phyloP scores from a whole-genome alignment of 1,284 basidiomycete species.

The Neolentinus lepideus region DNA sequence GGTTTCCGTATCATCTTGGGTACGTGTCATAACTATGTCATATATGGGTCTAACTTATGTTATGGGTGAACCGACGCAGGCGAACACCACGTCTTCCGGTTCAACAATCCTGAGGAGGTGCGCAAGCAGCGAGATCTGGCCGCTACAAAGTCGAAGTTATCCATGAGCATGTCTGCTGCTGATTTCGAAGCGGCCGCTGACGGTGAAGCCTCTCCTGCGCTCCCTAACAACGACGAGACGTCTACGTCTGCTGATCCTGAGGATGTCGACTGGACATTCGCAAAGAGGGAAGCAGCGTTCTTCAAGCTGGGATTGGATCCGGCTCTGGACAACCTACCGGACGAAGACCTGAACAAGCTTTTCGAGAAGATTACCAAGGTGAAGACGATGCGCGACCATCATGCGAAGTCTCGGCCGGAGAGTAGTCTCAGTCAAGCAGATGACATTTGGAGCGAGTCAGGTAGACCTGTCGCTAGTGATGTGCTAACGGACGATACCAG shows the following conservation, averaged over 20 bases:
- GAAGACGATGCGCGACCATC: constrained; percentile 79
- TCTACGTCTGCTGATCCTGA: constrained; percentile 60
- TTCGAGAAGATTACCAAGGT: constrained; percentile 92
- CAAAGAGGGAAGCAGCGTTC: constrained; percentile 85
- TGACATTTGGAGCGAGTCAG: constrained; percentile 79
- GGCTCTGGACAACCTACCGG: constrained; percentile 82
- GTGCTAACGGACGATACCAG: constrained; percentile 82
- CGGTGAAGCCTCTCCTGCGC: constrained; percentile 34
- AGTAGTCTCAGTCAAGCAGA: constrained; percentile 81
- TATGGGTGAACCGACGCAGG: constrained; percentile 42
- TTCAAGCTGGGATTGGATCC: constrained; percentile 81
- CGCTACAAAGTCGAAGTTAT: constrained; percentile 60
- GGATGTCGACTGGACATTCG: constrained; percentile 91
- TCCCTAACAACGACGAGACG: constrained; percentile 74
- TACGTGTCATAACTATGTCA: constrained; percentile 24
- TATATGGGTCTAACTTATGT: neutral
- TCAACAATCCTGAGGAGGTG: constrained; percentile 94
- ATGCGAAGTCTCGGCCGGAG: constrained; percentile 67
- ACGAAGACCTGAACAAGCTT: constrained; percentile 89
- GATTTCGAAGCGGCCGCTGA: constrained; percentile 43
- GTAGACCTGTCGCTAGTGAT: constrained; percentile 66
- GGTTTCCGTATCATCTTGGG: constrained; percentile 95
- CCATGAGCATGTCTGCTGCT: constrained; percentile 52
- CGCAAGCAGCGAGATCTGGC: constrained; percentile 82
- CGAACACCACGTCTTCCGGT: constrained; percentile 96